These are phyloP conservation scores for Apiotrichum sp. DNA, from an alignment of 1,284 basidiomycete genomes.

Conservation along the genomic window DNA sequence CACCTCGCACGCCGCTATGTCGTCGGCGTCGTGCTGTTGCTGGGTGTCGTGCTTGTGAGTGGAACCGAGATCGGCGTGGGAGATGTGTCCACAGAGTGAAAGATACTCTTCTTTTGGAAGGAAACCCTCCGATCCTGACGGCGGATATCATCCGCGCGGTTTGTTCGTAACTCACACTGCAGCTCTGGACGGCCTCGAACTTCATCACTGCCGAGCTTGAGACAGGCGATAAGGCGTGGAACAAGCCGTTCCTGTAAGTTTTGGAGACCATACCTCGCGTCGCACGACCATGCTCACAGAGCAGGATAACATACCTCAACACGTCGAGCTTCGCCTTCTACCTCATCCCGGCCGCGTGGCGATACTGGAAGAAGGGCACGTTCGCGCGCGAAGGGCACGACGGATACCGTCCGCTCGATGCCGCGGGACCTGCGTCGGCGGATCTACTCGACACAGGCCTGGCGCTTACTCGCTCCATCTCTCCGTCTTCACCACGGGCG, in stretches of 20 bases:
- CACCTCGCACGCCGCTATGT: neutral
- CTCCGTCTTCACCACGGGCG: constrained; percentile 8
- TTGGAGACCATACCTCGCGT: too few species aligned
- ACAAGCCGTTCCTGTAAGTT: constrained; percentile 47
- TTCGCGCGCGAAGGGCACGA: neutral
- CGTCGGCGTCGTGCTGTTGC: neutral
- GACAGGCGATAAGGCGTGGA: constrained; percentile 40
- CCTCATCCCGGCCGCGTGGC: constrained; percentile 58
- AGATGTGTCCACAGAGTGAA: too few species aligned
- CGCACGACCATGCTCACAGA: too few species aligned
- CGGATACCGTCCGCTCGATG: neutral
- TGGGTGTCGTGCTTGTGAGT: neutral
- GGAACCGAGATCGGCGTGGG: too few species aligned
- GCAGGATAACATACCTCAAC: constrained; percentile 47
- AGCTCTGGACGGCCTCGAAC: constrained; percentile 44
- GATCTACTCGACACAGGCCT: too few species aligned
- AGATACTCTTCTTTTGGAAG: too few species aligned
- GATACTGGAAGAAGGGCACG: constrained; percentile 11
- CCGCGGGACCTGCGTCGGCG: neutral
- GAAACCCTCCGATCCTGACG: too few species aligned
- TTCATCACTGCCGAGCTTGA: constrained; percentile 42
- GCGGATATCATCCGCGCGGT: neutral
- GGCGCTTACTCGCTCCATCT: constrained; percentile 9
- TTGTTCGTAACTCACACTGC: neutral
- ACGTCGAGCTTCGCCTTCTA: constrained; percentile 75